A percentile compares a stretch with the other conserved stretches of the same genome.
Conservation (phyloP, 768 basidiomycete species). For the Inosperma sp. region DNA sequence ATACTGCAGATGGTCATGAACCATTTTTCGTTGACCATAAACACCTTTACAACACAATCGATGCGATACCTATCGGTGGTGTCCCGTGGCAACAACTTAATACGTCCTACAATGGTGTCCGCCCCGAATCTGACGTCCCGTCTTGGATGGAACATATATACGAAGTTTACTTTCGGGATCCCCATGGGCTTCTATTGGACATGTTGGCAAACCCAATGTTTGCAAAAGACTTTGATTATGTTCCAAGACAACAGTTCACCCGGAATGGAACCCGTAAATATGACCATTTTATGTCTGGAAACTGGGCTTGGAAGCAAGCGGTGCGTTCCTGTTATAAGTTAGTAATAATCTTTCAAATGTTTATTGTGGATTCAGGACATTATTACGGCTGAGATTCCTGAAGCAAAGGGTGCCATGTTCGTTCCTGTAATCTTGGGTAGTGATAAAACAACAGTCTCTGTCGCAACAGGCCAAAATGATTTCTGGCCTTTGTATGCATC, state of each 20-base stretch:
- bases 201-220: conserved; percentile 31
- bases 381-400: conserved; percentile 18
- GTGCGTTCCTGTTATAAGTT: conserved; percentile 21
- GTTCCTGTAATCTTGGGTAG: conserved; percentile 27
- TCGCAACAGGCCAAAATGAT: background rate
- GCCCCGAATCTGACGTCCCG: conserved; percentile 8
- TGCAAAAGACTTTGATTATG: conserved; percentile 27
- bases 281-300: too few relatives aligned
- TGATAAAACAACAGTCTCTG: background rate
- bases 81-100: conserved; percentile 34
- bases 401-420: conserved; percentile 25
- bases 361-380: conserved; percentile 17
- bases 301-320: conserved; percentile 38
- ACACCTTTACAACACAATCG: conserved; percentile 29
- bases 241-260: conserved; percentile 26
- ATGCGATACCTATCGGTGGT: conserved; percentile 31
- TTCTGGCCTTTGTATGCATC: too few relatives aligned
- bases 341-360: too few relatives aligned
- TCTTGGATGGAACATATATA: conserved; percentile 11
- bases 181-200: conserved; percentile 22
- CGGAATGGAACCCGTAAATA: conserved; percentile 28
- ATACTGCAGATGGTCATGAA: background rate
- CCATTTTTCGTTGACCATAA: conserved; percentile 30
- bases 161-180: conserved; percentile 32
- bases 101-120: conserved; percentile 23